Base-by-base conservation (phyloP, 345 rosid species). In the Pelargonium nanum region DNA sequence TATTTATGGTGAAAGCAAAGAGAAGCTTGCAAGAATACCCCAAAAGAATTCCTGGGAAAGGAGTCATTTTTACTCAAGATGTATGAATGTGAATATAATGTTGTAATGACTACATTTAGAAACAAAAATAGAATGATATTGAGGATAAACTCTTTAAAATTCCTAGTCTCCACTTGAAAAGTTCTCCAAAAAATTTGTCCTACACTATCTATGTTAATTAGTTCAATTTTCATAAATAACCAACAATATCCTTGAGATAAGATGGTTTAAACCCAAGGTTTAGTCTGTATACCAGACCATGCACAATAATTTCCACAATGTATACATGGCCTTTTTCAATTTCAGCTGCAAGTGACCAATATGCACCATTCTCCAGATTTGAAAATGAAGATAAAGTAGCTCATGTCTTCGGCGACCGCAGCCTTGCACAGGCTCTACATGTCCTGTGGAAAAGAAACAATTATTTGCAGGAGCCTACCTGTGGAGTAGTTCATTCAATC, bases 361-460 rank as follows among this genome's bases (percentile, higher is more conserved):
- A n/a, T n/a, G n/a, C n/a, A n/a, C 53, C 19, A 16, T 50, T 6
- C 4, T 50, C 24, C 66, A 81, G 81, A 50, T 61, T 72, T 56
- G 74, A 24, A 66, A 66, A 66, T 8, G 73, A 69, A 66, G 79
- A 71, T 22, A 66, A 22, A 7, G 28, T 67, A 4, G 34, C 22
- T 61, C 55, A n/a, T 24, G 72, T 73, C 0, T 59, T 61, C 23
- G 81, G 70, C 19, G 72, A 78, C 22, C 61, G 61, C 26, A 65
- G 69, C 65, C 22, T 70, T 22, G 74, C 75, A 51, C 71, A 78
- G 62, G 79, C 74, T 44, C 70, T 74, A 19, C 68, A 6, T 44
- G 56, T 48, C 2, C 51, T 72, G 61, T 65, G 65, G 58, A 55
- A 54, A 65, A 70, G 73, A 55, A 66, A 25, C 24, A 61, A 54